A percentile compares a stretch with the other conserved stretches of the same genome.
These are phyloP conservation scores for Chaetomium strumarium DNA, from an alignment of 2,329 filamentous ascomycete species.

Conservation along the genomic window DNA sequence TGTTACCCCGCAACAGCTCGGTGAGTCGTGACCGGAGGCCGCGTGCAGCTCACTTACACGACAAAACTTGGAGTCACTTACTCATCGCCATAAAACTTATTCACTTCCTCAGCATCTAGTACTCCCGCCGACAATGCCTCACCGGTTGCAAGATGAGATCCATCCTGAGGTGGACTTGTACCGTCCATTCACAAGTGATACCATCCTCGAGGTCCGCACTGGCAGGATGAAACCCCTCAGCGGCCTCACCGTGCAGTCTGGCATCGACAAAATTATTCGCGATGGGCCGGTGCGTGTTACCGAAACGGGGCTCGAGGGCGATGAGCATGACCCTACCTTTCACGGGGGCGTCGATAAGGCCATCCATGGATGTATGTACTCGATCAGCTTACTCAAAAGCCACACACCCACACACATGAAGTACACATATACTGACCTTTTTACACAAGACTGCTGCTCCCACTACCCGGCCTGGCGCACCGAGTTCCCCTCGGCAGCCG, in stretches of 20 bases:
- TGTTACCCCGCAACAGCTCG: not conserved
- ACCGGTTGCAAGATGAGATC: slow-evolving; percentile 7
- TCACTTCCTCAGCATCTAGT: not conserved
- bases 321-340: slow-evolving; percentile 57
- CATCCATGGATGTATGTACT: slow-evolving; percentile 47
- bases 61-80: no score
- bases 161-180: slow-evolving; percentile 32
- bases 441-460: slow-evolving; percentile 48
- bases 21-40: no score
- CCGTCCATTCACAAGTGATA: slow-evolving; percentile 42
- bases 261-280: slow-evolving; percentile 49
- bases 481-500: slow-evolving; percentile 46
- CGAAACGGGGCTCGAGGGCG: slow-evolving; percentile 47
- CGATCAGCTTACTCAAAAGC: not conserved
- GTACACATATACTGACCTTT: not conserved
- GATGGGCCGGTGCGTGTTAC: slow-evolving; percentile 41
- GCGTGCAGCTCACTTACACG: no score
- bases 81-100: not conserved
- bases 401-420: not conserved
- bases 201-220: slow-evolving; percentile 50
- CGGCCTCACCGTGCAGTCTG: slow-evolving; percentile 45
- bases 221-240: slow-evolving; percentile 51
- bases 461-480: slow-evolving; percentile 53
- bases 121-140: not conserved
- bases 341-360: slow-evolving; percentile 61